These are phyloP conservation scores for Daedaleopsis nitida DNA, from an alignment of 768 basidiomycete genomes.

Conservation along the genomic window DNA sequence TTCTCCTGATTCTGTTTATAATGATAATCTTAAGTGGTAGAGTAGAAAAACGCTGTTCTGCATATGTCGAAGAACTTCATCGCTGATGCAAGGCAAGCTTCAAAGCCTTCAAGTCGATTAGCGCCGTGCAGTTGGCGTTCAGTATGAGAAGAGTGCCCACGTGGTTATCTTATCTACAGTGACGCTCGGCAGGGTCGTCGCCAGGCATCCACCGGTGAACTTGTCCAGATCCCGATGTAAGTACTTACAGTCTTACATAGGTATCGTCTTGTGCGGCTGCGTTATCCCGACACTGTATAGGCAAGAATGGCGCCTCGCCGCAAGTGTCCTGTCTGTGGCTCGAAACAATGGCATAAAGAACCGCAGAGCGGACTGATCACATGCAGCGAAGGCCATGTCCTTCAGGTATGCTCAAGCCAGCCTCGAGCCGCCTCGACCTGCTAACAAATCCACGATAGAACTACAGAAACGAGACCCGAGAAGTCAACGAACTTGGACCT, in stretches of 20 bases:
- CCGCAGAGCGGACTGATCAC: constrained; percentile 77
- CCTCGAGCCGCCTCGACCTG: too few relatives aligned
- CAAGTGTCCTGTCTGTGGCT: constrained; percentile 79
- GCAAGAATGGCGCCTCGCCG: constrained; percentile 57
- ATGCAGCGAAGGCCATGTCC: constrained; percentile 90
- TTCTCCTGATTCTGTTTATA: too few relatives aligned
- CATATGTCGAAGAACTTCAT: too few relatives aligned
- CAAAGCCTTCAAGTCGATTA: too few relatives aligned
- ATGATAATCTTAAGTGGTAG: too few relatives aligned
- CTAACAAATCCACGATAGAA: constrained; percentile 45
- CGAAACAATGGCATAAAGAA: constrained; percentile 87
- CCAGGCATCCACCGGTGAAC: too few relatives aligned
- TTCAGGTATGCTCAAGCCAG: constrained; percentile 56
- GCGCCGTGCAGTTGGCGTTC: too few relatives aligned
- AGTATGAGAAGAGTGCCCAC: not conserved
- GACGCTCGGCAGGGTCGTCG: not conserved
- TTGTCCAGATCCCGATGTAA: too few relatives aligned
- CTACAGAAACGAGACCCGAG: constrained; percentile 79
- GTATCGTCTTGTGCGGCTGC: too few relatives aligned
- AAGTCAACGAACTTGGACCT: constrained; percentile 62
- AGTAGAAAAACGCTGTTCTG: too few relatives aligned
- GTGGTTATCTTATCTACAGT: constrained; percentile 6
- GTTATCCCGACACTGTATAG: not conserved
- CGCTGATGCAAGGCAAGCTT: too few relatives aligned
- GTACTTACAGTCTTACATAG: too few relatives aligned